Evolutionary conservation across 805 yeast species (phyloP), one percentile per base, ranked within the genome.

Genomic region (Dipodascus geniculatus): DNA sequence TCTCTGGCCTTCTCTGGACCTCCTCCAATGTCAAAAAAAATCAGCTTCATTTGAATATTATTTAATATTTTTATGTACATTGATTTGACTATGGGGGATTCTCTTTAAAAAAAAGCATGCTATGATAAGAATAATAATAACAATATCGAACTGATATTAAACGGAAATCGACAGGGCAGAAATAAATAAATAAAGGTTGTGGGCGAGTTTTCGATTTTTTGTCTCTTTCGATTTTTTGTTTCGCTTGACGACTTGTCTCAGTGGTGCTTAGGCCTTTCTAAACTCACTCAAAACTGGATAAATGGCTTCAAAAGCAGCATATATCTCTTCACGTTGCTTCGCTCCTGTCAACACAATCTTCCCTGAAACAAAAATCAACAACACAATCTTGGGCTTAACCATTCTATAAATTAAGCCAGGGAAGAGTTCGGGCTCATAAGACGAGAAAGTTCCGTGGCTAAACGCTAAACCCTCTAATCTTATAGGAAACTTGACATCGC

Each of bases 341-440:
- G 99, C 99, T 76, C 99, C 99, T 4, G 99, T 93, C 62, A 93
- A 75, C 52, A 93, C 99, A 71, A 93, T 93, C 70, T 93, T 93
- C 33, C 99, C 99, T 24, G 96, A 86, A 51, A 93, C 99, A 69
- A 93, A 93, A 62, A 93, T 90, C 71, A 93, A 78, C 65, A 93
- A 74, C 52, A 93, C 99, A 72, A 93, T 93, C 71, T 93, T 93
- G 17, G 99, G 99, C 69, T 91, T 91, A 62, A 93, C 99, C 99
- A 93, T 93, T 78, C 99, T 88, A 76, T 93, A 93, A 72, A 93
- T 93, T 63, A 93, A 78, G 65, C 99, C 99, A 2, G 99, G 99
- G 71, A 93, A 93, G 67, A 93, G 75, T 71, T 93, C 99, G 2
- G 99, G 99, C 71, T 93, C 99, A 67, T 93, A 93, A 17, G 96